Evolutionary conservation across 345 rosid species (phyloP).

Genomic region (Salix purpurea): DNA sequence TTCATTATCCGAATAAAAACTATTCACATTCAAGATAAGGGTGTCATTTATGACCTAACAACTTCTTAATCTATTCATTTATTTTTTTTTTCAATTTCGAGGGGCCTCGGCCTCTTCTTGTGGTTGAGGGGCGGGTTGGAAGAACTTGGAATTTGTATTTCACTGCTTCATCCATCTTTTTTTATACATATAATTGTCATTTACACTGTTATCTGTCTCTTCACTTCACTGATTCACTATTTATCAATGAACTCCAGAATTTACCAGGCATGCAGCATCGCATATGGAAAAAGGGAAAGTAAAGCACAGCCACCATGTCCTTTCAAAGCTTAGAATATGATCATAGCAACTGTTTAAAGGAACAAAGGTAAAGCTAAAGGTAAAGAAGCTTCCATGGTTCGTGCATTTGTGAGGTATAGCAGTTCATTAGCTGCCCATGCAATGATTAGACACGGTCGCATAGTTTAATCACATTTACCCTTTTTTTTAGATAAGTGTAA

Average conservation of each 20-base stretch:
- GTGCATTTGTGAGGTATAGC: not conserved
- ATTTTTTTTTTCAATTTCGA: not conserved
- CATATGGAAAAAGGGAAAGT: not conserved
- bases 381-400: slow-evolving; percentile 2
- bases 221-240: not conserved
- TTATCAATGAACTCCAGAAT: not conserved
- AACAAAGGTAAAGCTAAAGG: not conserved
- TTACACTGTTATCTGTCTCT: not conserved
- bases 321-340: not conserved
- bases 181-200: too few species aligned
- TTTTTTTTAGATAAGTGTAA: too few species aligned
- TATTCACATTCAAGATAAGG: not conserved
- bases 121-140: not conserved
- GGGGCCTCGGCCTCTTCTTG: not conserved
- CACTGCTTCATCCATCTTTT: not conserved
- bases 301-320: not conserved
- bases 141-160: not conserved
- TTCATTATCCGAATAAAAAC: not conserved
- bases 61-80: not conserved
- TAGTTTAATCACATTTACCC: too few species aligned
- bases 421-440: not conserved
- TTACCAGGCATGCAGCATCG: not conserved
- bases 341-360: not conserved
- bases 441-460: not conserved
- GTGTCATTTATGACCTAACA: not conserved